Percentiles rank a stretch among this genome's conserved stretches.
These are phyloP conservation scores for Beauveria pseudobassiana DNA, from an alignment of 2,329 filamentous ascomycete species.

Conservation along the genomic window DNA sequence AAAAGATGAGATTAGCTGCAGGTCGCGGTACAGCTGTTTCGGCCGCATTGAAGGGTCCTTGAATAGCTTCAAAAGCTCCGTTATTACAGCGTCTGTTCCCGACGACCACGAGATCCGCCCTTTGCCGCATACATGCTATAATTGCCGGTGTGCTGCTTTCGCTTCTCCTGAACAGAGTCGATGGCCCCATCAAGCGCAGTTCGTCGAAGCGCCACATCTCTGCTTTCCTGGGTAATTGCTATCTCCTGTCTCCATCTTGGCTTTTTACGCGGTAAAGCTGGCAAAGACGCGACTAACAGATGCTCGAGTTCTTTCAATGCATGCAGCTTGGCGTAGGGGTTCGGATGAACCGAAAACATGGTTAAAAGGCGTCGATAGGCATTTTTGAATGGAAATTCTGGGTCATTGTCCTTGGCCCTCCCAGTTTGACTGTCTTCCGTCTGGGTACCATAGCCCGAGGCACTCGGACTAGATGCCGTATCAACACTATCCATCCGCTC, in stretches of 20 bases:
- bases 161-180: constrained; percentile 61
- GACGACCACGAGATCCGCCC: not conserved
- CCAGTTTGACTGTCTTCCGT: constrained; percentile 4
- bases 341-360: constrained; percentile 84
- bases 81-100: constrained; percentile 51
- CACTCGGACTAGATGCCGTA: constrained; percentile 12
- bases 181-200: constrained; percentile 58
- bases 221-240: constrained; percentile 20
- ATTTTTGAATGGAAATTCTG: constrained; percentile 70
- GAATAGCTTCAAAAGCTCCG: constrained; percentile 60
- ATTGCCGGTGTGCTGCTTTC: constrained; percentile 38
- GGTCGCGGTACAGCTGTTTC: constrained; percentile 71
- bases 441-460: not conserved
- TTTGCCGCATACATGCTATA: not conserved
- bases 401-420: constrained; percentile 1
- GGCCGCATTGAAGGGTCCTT: constrained; percentile 63
- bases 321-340: constrained; percentile 78
- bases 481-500: constrained; percentile 27
- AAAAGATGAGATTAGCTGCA: constrained; percentile 67
- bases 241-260: constrained; percentile 20
- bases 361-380: constrained; percentile 74
- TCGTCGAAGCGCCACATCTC: constrained; percentile 27
- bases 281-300: constrained; percentile 68
- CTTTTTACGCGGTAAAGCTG: constrained; percentile 26
- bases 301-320: constrained; percentile 76